phyloP scores from a whole-genome alignment of 2,329 filamentous ascomycete species.

The Pezicula rhizophila region DNA sequence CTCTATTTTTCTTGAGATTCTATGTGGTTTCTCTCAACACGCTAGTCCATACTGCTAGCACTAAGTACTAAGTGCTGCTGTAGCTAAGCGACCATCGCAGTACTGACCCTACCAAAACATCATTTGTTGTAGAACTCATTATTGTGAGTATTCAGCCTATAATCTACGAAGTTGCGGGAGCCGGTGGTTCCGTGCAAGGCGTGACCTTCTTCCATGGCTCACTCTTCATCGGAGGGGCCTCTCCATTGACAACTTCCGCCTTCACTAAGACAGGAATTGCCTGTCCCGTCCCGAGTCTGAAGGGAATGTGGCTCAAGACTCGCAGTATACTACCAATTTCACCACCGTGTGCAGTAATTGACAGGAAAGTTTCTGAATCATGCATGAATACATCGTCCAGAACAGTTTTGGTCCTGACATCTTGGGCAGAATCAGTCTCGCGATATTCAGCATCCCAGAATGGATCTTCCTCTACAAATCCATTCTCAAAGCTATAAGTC shows the following conservation, averaged over 20 bases:
- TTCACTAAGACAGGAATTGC: conserved; percentile 64
- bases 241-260: conserved; percentile 36
- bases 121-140: too few species aligned
- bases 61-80: not conserved
- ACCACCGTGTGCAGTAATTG: conserved; percentile 54
- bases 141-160: too few species aligned
- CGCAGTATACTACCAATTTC: conserved; percentile 35
- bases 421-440: conserved; percentile 42
- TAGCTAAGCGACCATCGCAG: not conserved
- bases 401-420: conserved; percentile 39
- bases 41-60: not conserved
- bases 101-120: too few species aligned
- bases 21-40: not conserved
- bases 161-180: too few species aligned
- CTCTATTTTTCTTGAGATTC: not conserved
- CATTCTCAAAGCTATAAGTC: conserved; percentile 49
- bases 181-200: conserved; percentile 38
- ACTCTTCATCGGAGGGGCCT: conserved; percentile 6
- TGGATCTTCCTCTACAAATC: conserved; percentile 52
- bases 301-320: conserved; percentile 55
- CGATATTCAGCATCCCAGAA: conserved; percentile 39
- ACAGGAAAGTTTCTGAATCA: conserved; percentile 50
- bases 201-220: conserved; percentile 31
- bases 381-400: conserved; percentile 51
- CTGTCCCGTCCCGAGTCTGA: conserved; percentile 59